Conservation (phyloP, 495 filamentous ascomycete species). For the Annulohypoxylon stygium region DNA sequence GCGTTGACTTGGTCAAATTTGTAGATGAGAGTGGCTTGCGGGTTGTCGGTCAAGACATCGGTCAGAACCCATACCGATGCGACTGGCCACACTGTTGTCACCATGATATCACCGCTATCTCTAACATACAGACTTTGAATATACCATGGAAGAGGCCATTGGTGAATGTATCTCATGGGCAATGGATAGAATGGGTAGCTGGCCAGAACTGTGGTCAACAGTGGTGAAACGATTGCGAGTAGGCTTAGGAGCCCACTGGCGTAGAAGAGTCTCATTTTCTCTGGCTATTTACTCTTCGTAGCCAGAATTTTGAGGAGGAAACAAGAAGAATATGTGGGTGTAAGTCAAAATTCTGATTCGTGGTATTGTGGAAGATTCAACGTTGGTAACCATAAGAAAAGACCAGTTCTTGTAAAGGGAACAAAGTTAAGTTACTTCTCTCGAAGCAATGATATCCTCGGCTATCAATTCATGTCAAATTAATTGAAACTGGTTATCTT, state of each 20-base stretch:
- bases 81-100: slow-evolving; percentile 4
- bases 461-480: no score
- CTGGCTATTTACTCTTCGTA: no score
- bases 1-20: slow-evolving; percentile 13
- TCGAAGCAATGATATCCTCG: not conserved
- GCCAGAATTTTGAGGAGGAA: no score
- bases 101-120: slow-evolving; percentile 6
- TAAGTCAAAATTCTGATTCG: not conserved
- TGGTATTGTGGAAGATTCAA: not conserved
- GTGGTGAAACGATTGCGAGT: not conserved
- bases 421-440: not conserved
- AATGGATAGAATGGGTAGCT: slow-evolving; percentile 4
- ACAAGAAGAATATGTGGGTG: not conserved
- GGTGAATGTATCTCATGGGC: not conserved
- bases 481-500: not conserved
- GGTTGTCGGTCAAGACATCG: slow-evolving; percentile 2
- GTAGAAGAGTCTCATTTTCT: not conserved
- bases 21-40: not conserved
- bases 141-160: slow-evolving; percentile 7
- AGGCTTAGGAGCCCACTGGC: slow-evolving; percentile 1
- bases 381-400: not conserved
- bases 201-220: not conserved
- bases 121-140: not conserved
- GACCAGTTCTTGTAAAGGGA: not conserved
- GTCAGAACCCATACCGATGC: slow-evolving; percentile 11